Evolutionary conservation across 2,329 filamentous ascomycete genomes (phyloP), one percentile per base, ranked within the genome.

Genomic region (Cordyceps militaris): DNA sequence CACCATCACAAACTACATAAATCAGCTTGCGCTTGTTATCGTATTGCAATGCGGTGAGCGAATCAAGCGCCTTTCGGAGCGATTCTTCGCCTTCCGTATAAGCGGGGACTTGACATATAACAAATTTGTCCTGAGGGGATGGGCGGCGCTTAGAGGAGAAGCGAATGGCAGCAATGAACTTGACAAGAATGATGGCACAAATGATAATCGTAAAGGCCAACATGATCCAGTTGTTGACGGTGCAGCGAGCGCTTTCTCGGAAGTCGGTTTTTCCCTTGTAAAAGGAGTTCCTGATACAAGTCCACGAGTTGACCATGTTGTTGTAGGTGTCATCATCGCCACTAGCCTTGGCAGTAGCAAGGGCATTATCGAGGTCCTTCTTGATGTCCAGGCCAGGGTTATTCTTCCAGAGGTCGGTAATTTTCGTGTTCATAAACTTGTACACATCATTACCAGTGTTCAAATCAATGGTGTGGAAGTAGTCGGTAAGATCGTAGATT

Each of bases 21-120:
- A 99, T 93, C 26, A 99, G 83, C 75, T 99, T 99, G 62, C 94
- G 83, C 78, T 99, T 99, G 75, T 99, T 97, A 74, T 99, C 94
- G 66, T 99, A 99, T 64, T 96, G 88, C 16, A 99, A 81, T 13
- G 92, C 91, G 16, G 94, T 97, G 59, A 97, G 80, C 1, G 94
- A 97, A 70, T 99, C 94, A 2, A 99, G 80, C 54, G 91, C 93
- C 69, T 96, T 95, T 57, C 94, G 82, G 9, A 99, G 78, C 4
- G 92, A 93, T 66, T 99, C 94, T 77, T 99, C 94, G 66, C 91
- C 94, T 77, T 99, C 94, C 0, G 94, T 99, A 69, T 99, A 99
- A 5, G 94, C 94, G 10, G 94, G 94, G 32, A 99, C 91, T 72
- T 97, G 91, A 73, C 94, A 97, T 64, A 99, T 97, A 65, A 99